Base-by-base conservation (phyloP, 305 asterid genomes). In the Salvia sclarea region DNA sequence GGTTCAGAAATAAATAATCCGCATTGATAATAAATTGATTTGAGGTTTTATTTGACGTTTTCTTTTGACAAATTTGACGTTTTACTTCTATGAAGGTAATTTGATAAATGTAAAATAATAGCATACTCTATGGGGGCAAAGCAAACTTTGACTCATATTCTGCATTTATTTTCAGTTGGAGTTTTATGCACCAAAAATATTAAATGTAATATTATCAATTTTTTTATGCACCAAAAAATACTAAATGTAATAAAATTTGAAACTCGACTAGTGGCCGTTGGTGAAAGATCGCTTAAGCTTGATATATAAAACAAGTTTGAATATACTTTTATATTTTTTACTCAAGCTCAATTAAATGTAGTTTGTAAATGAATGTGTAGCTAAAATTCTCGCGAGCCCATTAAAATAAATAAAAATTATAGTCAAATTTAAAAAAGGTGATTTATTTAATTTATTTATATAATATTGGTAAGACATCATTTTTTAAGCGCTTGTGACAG, bases 401-500 rank as follows among this genome's bases (percentile, higher is more conserved):
- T 37, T 13, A 37, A 37, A 37, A 6, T 6, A 35, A 8, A 35
- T 12, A 0, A 37, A 8, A 41, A 4, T 13, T 21, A 44, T 14
- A 47, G 30, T 30, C 10, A 0, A 17, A 30, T n/a, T n/a, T n/a
- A 16, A 30, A 48, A 5, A 45, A 8, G 24, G 17, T 2, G 5
- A 63, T n/a, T 16, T 25, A 43, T 65, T 13, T 24, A 31, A 68
- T 28, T 52, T 12, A 22, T 31, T 31, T 12, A 24, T 5, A 17
- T 58, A 20, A 20, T 18, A 14, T 49, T 47, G 61, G 68, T 54
- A 54, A 53, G 47, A 22, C 50, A 31, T 66, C 38, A 59, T 66
- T 76, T 50, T 58, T 76, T 59, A 31, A 71, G 68, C 44, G 67
- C 2, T 16, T 7, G 69, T 72, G 77, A 76, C 81, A 76, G 68